Percentiles rank a stretch among this genome's conserved stretches.
Evolutionary conservation across 805 yeast genomes (phyloP).

Genomic region (Yarrowia sp.): DNA sequence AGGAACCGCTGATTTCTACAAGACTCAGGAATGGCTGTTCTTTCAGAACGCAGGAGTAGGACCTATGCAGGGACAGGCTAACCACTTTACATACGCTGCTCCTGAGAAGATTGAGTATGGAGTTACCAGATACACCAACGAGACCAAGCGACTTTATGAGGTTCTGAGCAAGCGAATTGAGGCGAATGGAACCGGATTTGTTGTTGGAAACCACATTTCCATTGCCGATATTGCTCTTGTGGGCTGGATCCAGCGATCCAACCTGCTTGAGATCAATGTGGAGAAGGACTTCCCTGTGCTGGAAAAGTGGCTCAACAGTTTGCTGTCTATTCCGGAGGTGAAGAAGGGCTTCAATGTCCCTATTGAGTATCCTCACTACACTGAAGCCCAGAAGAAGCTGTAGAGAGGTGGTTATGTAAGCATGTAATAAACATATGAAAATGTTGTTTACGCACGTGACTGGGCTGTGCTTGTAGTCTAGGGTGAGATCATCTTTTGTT

Average conservation of each 20-base stretch:
- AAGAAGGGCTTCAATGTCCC: conserved; percentile 35
- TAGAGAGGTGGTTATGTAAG: background rate
- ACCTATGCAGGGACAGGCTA: conserved; percentile 63
- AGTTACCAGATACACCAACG: conserved; percentile 50
- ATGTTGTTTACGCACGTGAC: too few species aligned
- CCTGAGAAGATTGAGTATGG: conserved; percentile 55
- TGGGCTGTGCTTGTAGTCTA: too few species aligned
- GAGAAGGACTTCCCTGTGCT: conserved; percentile 53
- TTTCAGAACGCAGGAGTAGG: conserved; percentile 61
- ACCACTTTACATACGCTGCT: conserved; percentile 48
- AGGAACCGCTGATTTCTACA: conserved; percentile 47
- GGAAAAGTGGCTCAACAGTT: conserved; percentile 83
- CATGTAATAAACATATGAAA: too few species aligned
- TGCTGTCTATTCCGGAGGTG: conserved; percentile 88
- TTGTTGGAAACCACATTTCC: conserved; percentile 58
- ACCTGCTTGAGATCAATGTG: conserved; percentile 27
- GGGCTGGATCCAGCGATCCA: conserved; percentile 47
- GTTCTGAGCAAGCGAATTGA: conserved; percentile 53
- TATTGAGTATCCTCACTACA: background rate
- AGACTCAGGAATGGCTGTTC: conserved; percentile 46
- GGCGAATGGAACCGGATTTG: conserved; percentile 48
- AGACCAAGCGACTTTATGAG: conserved; percentile 52
- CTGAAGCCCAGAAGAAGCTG: conserved; percentile 1
- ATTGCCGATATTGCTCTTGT: conserved; percentile 54
- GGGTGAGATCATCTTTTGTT: too few species aligned